These are phyloP conservation scores for Cytospora schulzeri DNA, from an alignment of 2,329 filamentous ascomycete genomes.

Conservation along the genomic window DNA sequence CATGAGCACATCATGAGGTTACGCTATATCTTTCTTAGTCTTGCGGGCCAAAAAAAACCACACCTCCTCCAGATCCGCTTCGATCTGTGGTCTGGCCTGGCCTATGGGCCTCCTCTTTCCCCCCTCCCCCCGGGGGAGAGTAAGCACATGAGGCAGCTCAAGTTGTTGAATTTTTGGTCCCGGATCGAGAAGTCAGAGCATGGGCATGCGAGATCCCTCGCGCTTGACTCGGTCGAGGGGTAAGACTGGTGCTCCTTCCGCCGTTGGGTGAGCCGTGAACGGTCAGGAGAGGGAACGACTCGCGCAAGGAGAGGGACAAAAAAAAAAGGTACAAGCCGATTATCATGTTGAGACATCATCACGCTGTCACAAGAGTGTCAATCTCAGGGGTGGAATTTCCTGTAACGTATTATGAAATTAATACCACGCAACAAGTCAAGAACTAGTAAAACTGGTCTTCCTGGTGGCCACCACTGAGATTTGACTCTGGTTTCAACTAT, in stretches of 20 bases:
- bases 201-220: too few relatives aligned
- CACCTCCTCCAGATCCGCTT: too few relatives aligned
- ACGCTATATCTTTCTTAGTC: neutral
- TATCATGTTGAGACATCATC: neutral
- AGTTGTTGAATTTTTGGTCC: too few relatives aligned
- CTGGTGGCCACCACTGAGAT: neutral
- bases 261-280: neutral
- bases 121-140: too few relatives aligned
- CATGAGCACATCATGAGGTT: neutral
- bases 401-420: neutral
- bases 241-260: too few relatives aligned
- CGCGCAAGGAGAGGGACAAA: neutral
- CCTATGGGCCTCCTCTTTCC: too few relatives aligned
- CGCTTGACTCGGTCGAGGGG: neutral
- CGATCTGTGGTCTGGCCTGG: too few relatives aligned
- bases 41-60: too few relatives aligned
- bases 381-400: neutral
- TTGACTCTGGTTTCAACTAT: neutral
- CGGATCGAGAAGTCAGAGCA: too few relatives aligned
- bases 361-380: neutral
- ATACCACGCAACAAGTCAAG: neutral
- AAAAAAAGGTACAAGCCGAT: neutral
- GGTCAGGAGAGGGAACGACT: neutral
- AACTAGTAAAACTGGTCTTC: neutral
- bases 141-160: too few relatives aligned